Evolutionary conservation across 495 filamentous ascomycete species (phyloP).

Genomic region (Astrocystis sublimbata): DNA sequence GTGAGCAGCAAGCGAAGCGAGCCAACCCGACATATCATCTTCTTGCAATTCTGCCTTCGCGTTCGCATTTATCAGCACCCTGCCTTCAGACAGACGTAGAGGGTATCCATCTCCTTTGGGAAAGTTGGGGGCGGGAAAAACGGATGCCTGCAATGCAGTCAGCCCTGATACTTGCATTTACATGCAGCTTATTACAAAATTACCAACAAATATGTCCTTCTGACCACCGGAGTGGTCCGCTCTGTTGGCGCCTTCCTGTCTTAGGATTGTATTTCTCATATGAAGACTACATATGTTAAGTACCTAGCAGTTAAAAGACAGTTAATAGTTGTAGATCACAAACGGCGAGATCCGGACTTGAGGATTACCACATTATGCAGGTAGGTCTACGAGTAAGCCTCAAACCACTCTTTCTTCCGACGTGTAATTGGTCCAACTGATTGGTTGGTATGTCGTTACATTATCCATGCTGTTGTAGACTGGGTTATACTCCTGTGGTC

Average conservation of each 20-base stretch:
- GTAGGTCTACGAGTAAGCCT: conserved; percentile 17
- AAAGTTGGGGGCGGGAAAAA: conserved; percentile 1
- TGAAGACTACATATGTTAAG: too few relatives aligned
- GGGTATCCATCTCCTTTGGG: neutral
- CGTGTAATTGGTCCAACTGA: neutral
- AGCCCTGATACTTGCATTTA: neutral
- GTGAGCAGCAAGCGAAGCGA: neutral
- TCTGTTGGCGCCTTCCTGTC: neutral
- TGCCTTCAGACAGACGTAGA: neutral
- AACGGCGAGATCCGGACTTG: conserved; percentile 2
- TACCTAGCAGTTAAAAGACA: too few relatives aligned
- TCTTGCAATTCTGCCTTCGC: neutral
- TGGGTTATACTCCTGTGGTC: neutral
- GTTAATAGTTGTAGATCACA: too few relatives aligned
- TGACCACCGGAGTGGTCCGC: conserved; percentile 2
- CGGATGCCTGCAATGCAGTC: neutral
- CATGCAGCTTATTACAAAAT: neutral
- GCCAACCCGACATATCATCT: neutral
- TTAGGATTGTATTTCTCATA: neutral
- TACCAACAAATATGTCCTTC: neutral
- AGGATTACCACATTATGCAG: neutral
- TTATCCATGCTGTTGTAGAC: neutral
- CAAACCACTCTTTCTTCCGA: neutral
- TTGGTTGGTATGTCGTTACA: conserved; percentile 1
- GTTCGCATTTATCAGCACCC: too few relatives aligned